Evolutionary conservation across 768 basidiomycete species (phyloP).

Genomic region (Termitomyces sp.): DNA sequence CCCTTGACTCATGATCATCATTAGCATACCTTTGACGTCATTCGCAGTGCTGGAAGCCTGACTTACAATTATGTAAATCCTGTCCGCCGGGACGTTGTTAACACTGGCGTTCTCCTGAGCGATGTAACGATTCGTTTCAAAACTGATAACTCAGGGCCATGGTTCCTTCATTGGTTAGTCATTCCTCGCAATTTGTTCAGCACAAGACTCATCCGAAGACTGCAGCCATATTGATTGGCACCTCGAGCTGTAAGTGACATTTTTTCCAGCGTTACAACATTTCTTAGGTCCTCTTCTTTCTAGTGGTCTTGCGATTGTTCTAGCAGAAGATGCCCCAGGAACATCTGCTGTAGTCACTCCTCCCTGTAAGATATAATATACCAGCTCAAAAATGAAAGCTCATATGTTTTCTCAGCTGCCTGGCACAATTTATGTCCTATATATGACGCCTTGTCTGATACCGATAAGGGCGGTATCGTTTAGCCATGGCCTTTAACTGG

Average conservation of each 20-base stretch:
- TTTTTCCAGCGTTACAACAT: not conserved
- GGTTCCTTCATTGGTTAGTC: constrained; percentile 37
- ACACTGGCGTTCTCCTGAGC: constrained; percentile 21
- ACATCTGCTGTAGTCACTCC: constrained; percentile 4
- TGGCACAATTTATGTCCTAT: constrained; percentile 23
- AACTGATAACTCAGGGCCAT: constrained; percentile 48
- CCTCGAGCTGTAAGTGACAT: constrained; percentile 20
- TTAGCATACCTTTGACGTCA: constrained; percentile 39
- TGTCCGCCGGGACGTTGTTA: constrained; percentile 27
- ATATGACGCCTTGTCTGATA: constrained; percentile 9
- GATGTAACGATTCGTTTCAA: constrained; percentile 49
- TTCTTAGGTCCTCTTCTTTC: not conserved
- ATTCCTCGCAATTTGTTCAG: constrained; percentile 24
- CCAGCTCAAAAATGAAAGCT: not conserved
- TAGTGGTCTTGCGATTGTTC: constrained; percentile 30
- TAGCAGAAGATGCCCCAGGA: constrained; percentile 23
- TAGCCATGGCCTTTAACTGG: not conserved
- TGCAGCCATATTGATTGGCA: constrained; percentile 39
- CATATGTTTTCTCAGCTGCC: constrained; percentile 9
- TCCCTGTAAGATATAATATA: constrained; percentile 12
- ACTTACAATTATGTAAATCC: constrained; percentile 35
- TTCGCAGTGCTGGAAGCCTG: constrained; percentile 30
- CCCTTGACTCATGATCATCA: not conserved
- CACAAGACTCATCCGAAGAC: not conserved
- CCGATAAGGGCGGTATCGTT: not conserved